Evolutionary conservation across 768 basidiomycete genomes (phyloP).

Genomic region (Rhizopogon sp.): DNA sequence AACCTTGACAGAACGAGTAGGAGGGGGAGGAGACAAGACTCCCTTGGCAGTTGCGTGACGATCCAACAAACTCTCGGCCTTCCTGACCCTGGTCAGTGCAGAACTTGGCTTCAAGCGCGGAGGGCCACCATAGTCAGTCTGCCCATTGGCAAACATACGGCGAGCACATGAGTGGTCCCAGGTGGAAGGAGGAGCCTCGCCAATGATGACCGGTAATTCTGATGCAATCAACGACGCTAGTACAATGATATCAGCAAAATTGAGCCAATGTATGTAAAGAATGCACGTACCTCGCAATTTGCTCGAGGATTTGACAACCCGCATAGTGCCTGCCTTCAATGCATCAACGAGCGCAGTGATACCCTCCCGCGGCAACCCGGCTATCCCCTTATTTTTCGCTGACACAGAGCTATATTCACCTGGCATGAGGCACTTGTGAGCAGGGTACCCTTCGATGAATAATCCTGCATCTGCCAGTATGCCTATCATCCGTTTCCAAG

Average conservation of each 20-base stretch:
- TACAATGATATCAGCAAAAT: not conserved
- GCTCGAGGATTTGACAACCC: not conserved
- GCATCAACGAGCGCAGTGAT: not conserved
- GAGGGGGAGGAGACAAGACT: not conserved
- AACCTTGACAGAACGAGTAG: not conserved
- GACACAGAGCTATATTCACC: not conserved
- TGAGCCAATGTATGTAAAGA: not conserved
- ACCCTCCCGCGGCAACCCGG: not conserved
- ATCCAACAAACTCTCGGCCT: not conserved
- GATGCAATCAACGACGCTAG: not conserved
- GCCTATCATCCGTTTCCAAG: not conserved
- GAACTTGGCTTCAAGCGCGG: not conserved
- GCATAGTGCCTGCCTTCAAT: not conserved
- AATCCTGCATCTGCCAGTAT: not conserved
- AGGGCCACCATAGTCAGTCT: not conserved
- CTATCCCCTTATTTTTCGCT: not conserved
- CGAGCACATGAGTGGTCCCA: not conserved
- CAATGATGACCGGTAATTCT: not conserved
- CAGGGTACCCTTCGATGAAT: not conserved
- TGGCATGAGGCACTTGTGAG: not conserved
- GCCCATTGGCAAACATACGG: not conserved
- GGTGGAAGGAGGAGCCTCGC: not conserved
- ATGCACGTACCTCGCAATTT: too few species aligned
- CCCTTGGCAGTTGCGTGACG: not conserved
- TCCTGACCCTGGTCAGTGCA: not conserved